Percentiles rank a stretch among this genome's conserved stretches.
Conservation (phyloP, 2,329 filamentous ascomycete genomes). For the Chrysosporium keratinophilum region DNA sequence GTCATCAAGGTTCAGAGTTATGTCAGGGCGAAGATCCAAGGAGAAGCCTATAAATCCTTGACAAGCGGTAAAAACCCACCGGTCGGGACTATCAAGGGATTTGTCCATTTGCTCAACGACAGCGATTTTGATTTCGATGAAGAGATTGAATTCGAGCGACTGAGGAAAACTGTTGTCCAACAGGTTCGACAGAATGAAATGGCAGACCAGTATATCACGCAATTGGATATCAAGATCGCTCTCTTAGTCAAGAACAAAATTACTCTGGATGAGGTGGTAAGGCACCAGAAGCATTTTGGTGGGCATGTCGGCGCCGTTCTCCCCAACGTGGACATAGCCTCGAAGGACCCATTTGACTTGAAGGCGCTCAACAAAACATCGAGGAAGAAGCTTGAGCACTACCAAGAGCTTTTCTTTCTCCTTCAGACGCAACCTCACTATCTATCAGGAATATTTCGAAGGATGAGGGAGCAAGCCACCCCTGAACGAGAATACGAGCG, state of each 20-base stretch:
- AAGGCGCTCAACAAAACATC: slow-evolving; percentile 97
- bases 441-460: slow-evolving; percentile 75
- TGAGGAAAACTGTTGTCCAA: slow-evolving; percentile 92
- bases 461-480: slow-evolving; percentile 70
- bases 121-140: slow-evolving; percentile 99
- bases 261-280: slow-evolving; percentile 91
- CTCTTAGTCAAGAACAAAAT: slow-evolving; percentile 99
- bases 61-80: slow-evolving; percentile 94
- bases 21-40: slow-evolving; percentile 85
- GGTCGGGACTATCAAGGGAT: slow-evolving; percentile 93
- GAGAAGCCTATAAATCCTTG: slow-evolving; percentile 94
- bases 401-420: slow-evolving; percentile 95
- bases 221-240: slow-evolving; percentile 97
- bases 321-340: slow-evolving; percentile 77
- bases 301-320: slow-evolving; percentile 76
- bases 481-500: slow-evolving; percentile 87
- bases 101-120: slow-evolving; percentile 93
- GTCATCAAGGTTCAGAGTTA: slow-evolving; percentile 99
- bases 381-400: slow-evolving; percentile 85
- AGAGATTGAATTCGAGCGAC: slow-evolving; percentile 89
- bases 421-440: slow-evolving; percentile 96
- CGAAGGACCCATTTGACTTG: slow-evolving; percentile 85
- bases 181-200: slow-evolving; percentile 96
- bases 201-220: slow-evolving; percentile 94
- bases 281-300: slow-evolving; percentile 92